Base-by-base conservation (phyloP, 345 rosid genomes). In the Citrus cavaleriei region DNA sequence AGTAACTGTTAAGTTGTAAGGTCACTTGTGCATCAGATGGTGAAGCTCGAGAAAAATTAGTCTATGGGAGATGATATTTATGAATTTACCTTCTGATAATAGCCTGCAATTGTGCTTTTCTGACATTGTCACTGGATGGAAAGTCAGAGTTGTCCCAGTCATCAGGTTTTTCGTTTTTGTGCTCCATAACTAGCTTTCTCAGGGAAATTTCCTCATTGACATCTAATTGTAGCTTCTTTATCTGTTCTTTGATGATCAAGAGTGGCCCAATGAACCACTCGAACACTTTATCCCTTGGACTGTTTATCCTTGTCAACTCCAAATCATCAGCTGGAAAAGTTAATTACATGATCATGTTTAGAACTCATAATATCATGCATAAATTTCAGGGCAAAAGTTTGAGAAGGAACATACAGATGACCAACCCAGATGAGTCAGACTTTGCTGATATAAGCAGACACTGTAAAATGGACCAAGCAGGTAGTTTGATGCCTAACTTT, bases 71-170 rank as follows among this genome's bases (percentile, higher is more conserved):
- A 42, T 0, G 0, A 22, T 32, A 54, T 24, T 59, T 35, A 12
- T 54, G 49, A 72, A 54, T 14, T 32, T 82, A 91, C 98, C 98
- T 91, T 85, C 97, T 87, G 9, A 92, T 87, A 42, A 92, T 85
- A 83, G 94, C 97, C 82, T 95, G 98, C 71, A 93, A 77, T 82
- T 92, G 98, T n/a, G 94, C 95, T 86, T 86, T 91, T 79, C 89
- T 87, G 46, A 92, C 86, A 1, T 64, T 76, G 81, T 90, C 90
- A 40, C 63, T n/a, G 6, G 93, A 89, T 5, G 95, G 92, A 82
- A 89, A 95, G 22, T 83, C 85, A 6, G 79, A 40, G 49, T 77
- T 84, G 71, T 91, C 90, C 98, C 93, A 93, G 28, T 91, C 95
- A 82, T 93, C 92, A 2, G 90, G 89, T 34, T 81, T 88, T 66